Base-by-base conservation (phyloP, 345 rosid species). In the Salix exigua region DNA sequence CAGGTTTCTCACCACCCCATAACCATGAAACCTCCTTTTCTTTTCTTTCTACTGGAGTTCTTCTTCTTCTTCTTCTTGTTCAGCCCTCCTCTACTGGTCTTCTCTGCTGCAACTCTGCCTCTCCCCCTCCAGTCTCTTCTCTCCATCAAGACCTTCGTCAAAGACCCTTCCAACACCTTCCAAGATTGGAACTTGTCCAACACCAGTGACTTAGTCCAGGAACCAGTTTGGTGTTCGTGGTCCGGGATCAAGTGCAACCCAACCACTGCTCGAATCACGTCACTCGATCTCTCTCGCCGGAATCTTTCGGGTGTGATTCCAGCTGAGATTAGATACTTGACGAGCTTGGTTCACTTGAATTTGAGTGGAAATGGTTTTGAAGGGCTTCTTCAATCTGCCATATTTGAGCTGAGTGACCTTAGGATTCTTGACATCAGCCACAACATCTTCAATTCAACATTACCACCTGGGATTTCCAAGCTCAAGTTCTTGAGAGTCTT, bases 191-290 rank as follows among this genome's bases (percentile, higher is more conserved):
- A 88, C 64, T 83, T 83, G n/a, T 74, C 93, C 76, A 74, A 80
- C 21, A 78, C 86, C 4, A 60, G 62, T 71, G 71, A 3, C 25
- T 58, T 14, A 4, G 42, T 28, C 53, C 83, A 84, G 25, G 81
- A 73, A 37, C 84, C 88, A 2, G 82, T 82, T 76, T 91, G 97
- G 97, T 94, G 99, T 74, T 84, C 94, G 12, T 96, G 99, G 99
- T 88, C 97, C 0, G 98, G 98, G 13, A 68, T 96, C 55, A 72
- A 85, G 42, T 96, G 99, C 66, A 83, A 87, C 69, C 85, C 81
- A 7, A 44, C 26, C n/a, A 85, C 94, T 4, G 35, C 87, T 81
- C 92, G 79, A 67, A 73, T 96, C 68, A 84, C 84, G 1, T 80
- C 90, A 1, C 97, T 96, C 48, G 93, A 96, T 84, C 97, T 94